phyloP scores from a whole-genome alignment of 2,329 filamentous ascomycete genomes.

The Fusarium nanum region DNA sequence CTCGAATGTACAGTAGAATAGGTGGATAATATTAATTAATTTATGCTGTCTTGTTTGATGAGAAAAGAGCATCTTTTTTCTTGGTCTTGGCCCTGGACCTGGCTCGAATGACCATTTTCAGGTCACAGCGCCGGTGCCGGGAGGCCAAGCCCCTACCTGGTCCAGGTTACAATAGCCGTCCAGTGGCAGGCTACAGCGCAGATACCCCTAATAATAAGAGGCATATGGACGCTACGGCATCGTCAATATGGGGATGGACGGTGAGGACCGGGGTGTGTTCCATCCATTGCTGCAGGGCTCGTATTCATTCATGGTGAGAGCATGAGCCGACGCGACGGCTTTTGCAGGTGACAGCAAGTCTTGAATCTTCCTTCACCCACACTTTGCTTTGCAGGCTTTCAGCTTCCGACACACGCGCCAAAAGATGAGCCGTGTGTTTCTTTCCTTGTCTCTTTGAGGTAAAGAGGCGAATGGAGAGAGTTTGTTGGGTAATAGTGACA shows the following conservation, averaged over 20 bases:
- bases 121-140: slow-evolving; percentile 36
- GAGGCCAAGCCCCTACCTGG: slow-evolving; percentile 4
- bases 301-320: slow-evolving; percentile 43
- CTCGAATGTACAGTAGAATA: slow-evolving; percentile 7
- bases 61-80: slow-evolving; percentile 16
- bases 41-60: slow-evolving; percentile 32
- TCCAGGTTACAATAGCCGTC: slow-evolving; percentile 8
- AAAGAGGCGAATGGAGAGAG: slow-evolving; percentile 18
- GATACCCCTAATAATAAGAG: slow-evolving; percentile 25
- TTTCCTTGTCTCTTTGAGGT: slow-evolving; percentile 19
- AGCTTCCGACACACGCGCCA: slow-evolving; percentile 37
- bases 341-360: slow-evolving; percentile 40
- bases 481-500: slow-evolving; percentile 28
- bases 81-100: slow-evolving; percentile 12
- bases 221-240: background rate
- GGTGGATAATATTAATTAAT: slow-evolving; percentile 12
- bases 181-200: background rate
- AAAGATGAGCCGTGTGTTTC: slow-evolving; percentile 28
- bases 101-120: slow-evolving; percentile 38
- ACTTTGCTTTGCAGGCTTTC: slow-evolving; percentile 18
- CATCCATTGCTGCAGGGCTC: slow-evolving; percentile 22
- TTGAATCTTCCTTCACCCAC: background rate
- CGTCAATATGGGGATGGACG: slow-evolving; percentile 9
- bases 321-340: slow-evolving; percentile 29
- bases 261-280: slow-evolving; percentile 3